Percentiles rank a stretch among this genome's conserved stretches.
Conservation (phyloP, 2,329 filamentous ascomycete genomes). For the Trichothecium sympodiale region DNA sequence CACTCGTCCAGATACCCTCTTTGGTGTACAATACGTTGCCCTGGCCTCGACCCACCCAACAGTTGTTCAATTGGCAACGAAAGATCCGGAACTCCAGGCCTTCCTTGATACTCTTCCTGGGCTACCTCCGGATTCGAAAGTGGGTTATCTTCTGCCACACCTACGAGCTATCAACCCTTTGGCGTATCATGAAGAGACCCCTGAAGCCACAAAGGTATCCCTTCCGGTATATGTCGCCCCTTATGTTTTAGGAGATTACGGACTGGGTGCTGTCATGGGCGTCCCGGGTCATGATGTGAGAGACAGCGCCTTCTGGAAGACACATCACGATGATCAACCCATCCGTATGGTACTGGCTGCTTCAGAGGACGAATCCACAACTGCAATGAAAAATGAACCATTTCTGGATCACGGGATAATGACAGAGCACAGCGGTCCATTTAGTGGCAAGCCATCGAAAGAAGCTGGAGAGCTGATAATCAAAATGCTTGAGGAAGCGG, state of each 20-base stretch:
- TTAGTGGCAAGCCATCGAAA: slow-evolving; percentile 50
- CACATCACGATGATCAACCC: slow-evolving; percentile 50
- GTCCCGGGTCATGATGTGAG: slow-evolving; percentile 76
- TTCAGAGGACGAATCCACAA: slow-evolving; percentile 35
- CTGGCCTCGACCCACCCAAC: slow-evolving; percentile 64
- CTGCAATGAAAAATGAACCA: slow-evolving; percentile 35
- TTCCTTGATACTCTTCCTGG: slow-evolving; percentile 56
- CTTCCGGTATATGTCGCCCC: slow-evolving; percentile 73
- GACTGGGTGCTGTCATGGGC: slow-evolving; percentile 83
- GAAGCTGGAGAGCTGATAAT: slow-evolving; percentile 53
- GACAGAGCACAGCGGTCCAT: slow-evolving; percentile 53
- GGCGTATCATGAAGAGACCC: slow-evolving; percentile 38
- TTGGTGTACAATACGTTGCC: slow-evolving; percentile 76
- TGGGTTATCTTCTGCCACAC: slow-evolving; percentile 56
- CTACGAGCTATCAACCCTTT: slow-evolving; percentile 57
- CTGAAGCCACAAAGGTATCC: slow-evolving; percentile 39
- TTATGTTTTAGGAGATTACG: slow-evolving; percentile 78
- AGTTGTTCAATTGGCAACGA: slow-evolving; percentile 48
- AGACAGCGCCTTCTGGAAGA: slow-evolving; percentile 70
- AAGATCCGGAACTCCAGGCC: slow-evolving; percentile 48
- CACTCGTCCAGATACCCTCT: slow-evolving; percentile 76
- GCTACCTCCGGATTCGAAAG: slow-evolving; percentile 44
- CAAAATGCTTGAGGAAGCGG: slow-evolving; percentile 38
- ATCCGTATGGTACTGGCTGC: slow-evolving; percentile 52
- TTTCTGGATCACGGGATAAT: slow-evolving; percentile 58